Conservation (phyloP, 1,284 basidiomycete species). For the Baeospora myosura region DNA sequence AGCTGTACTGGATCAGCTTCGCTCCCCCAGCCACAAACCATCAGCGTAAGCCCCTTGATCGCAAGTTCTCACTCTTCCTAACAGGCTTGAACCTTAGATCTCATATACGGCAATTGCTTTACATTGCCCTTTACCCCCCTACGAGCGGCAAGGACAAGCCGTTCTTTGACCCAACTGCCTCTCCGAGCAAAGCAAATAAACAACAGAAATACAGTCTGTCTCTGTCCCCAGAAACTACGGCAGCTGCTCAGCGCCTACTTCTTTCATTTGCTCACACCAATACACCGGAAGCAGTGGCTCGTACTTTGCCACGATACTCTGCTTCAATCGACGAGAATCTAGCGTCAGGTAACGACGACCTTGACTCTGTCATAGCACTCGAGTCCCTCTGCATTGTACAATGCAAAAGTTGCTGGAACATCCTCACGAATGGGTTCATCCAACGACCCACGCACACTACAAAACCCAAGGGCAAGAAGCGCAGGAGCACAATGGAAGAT, state of each 20-base stretch:
- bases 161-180: conserved; percentile 26
- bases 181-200: conserved; percentile 36
- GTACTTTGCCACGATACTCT: conserved; percentile 47
- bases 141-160: conserved; percentile 24
- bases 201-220: conserved; percentile 35
- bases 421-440: conserved; percentile 49
- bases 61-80: conserved; percentile 8
- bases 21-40: conserved; percentile 45
- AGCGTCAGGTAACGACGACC: conserved; percentile 22
- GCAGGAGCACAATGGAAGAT: conserved; percentile 18
- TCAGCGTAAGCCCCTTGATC: conserved; percentile 36
- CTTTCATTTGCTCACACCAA: conserved; percentile 51
- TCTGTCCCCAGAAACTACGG: conserved; percentile 36
- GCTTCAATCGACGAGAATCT: conserved; percentile 13
- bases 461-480: conserved; percentile 26
- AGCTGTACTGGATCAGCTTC: conserved; percentile 48
- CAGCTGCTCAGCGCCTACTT: conserved; percentile 48
- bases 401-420: conserved; percentile 53
- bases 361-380: conserved; percentile 50
- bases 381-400: conserved; percentile 45
- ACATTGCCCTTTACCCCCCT: conserved; percentile 57
- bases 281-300: conserved; percentile 42
- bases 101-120: conserved; percentile 61
- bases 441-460: conserved; percentile 26
- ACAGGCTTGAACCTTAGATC: conserved; percentile 26